phyloP scores from a whole-genome alignment of 2,329 filamentous ascomycete genomes.

The Aspergillus brunneoviolaceus region DNA sequence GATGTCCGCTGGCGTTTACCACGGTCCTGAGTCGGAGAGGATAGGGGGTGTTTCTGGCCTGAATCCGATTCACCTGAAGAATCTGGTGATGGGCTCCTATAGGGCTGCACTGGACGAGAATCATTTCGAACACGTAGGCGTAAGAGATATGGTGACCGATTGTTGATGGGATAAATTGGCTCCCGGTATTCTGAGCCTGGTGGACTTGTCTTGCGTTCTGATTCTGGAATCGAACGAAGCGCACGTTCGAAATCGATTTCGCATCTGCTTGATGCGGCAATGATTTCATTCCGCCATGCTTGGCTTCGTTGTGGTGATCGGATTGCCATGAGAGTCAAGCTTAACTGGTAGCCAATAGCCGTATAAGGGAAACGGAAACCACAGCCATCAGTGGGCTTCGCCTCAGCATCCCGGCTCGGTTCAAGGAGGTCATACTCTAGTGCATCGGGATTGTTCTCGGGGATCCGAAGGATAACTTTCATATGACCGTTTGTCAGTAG shows the following conservation, averaged over 20 bases:
- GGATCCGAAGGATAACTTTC: conserved; percentile 2
- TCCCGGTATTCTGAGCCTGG: conserved; percentile 1
- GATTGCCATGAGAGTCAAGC: conserved; percentile 1
- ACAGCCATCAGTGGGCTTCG: not conserved
- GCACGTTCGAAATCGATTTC: conserved; percentile 4
- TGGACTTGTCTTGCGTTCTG: conserved; percentile 1
- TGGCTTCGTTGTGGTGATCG: conserved; percentile 1
- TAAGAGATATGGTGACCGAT: conserved; percentile 4
- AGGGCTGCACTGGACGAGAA: not conserved
- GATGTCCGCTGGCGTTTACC: conserved; percentile 6
- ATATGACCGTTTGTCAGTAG: conserved; percentile 1
- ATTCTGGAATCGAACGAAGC: conserved; percentile 3
- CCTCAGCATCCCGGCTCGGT: not conserved
- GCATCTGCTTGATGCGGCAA: not conserved
- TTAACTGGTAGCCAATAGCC: not conserved
- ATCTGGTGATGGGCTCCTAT: not conserved
- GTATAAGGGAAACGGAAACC: conserved; percentile 7
- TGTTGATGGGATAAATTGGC: conserved; percentile 1
- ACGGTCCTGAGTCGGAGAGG: conserved; percentile 1
- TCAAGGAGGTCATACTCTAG: conserved; percentile 3
- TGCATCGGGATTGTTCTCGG: not conserved
- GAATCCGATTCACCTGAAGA: conserved; percentile 1
- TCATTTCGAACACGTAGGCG: not conserved
- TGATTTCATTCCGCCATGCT: conserved; percentile 2
- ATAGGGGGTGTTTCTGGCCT: not conserved